Conservation (phyloP, 768 basidiomycete genomes). For the Pisolithus microcarpus region DNA sequence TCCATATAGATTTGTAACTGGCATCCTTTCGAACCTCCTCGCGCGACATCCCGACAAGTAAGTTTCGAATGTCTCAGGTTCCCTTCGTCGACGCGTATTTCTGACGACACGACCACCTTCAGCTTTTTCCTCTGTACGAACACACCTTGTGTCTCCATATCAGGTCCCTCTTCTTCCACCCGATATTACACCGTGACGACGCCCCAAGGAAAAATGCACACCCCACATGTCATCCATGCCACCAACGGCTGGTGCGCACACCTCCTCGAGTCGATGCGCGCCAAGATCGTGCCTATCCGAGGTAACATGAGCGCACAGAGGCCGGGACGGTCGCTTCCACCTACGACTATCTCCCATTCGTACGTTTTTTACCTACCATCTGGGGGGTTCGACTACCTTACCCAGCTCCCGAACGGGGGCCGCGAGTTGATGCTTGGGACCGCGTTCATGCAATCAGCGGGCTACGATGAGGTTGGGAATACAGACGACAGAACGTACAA, state of each 20-base stretch:
- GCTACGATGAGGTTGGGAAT: conserved; percentile 30
- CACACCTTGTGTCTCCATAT: conserved; percentile 55
- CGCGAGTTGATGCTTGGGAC: conserved; percentile 61
- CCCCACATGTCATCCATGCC: conserved; percentile 70
- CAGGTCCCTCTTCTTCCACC: conserved; percentile 17
- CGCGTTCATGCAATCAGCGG: conserved; percentile 33
- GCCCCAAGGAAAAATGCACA: conserved; percentile 46
- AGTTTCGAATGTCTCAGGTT: conserved; percentile 7
- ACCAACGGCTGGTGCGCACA: conserved; percentile 81
- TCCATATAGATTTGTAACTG: conserved; percentile 64
- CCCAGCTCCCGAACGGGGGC: conserved; percentile 44
- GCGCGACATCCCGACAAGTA: conserved; percentile 40
- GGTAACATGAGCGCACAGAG: conserved; percentile 61
- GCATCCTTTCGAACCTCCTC: conserved; percentile 49
- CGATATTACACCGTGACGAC: conserved; percentile 52
- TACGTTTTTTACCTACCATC: conserved; percentile 48
- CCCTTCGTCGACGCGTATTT: no score
- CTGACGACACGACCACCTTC: no score
- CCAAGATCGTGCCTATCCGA: conserved; percentile 55
- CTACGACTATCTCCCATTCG: conserved; percentile 39
- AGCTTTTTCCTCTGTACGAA: conserved; percentile 56
- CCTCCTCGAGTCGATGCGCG: conserved; percentile 55
- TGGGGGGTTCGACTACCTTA: conserved; percentile 57
- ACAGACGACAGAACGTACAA: conserved; percentile 32
- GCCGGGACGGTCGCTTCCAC: conserved; percentile 32